Percentiles rank a stretch among this genome's conserved stretches.
These are phyloP conservation scores for Mrakia frigida DNA, from an alignment of 768 basidiomycete genomes.

Conservation along the genomic window DNA sequence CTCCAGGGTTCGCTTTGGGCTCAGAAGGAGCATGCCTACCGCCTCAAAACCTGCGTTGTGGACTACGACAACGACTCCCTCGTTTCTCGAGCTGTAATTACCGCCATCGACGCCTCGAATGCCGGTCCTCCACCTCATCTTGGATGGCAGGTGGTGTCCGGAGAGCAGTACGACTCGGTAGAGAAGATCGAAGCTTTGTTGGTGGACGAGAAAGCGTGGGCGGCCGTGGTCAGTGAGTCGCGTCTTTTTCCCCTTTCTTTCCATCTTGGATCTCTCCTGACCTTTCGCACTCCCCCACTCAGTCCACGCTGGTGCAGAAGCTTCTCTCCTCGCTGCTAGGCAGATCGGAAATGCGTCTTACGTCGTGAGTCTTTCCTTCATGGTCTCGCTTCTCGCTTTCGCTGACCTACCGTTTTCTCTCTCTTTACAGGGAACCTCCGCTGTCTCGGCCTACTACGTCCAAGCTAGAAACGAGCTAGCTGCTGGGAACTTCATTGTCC, in stretches of 20 bases:
- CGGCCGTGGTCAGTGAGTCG: conserved; percentile 46
- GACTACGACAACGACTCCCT: conserved; percentile 46
- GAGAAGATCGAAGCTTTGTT: conserved; percentile 44
- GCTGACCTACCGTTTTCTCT: not conserved
- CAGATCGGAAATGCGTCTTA: conserved; percentile 46
- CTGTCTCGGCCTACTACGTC: conserved; percentile 48
- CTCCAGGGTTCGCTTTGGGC: conserved; percentile 44
- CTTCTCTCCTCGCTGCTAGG: conserved; percentile 43
- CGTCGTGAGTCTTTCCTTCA: conserved; percentile 33
- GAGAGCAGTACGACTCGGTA: conserved; percentile 38
- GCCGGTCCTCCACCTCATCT: conserved; percentile 37
- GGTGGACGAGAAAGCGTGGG: conserved; percentile 48
- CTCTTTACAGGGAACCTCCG: conserved; percentile 33
- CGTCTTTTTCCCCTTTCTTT: not conserved
- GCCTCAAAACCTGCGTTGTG: conserved; percentile 48
- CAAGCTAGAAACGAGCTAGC: conserved; percentile 51
- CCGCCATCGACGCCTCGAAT: conserved; percentile 25
- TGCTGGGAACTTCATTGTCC: conserved; percentile 44
- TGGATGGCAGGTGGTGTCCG: conserved; percentile 38
- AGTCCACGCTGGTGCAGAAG: conserved; percentile 47
- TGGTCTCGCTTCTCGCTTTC: conserved; percentile 28
- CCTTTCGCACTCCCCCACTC: not conserved
- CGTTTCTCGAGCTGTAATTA: conserved; percentile 39
- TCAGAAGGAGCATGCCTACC: conserved; percentile 41
- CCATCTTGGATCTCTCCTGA: not conserved